phyloP scores from a whole-genome alignment of 2,329 filamentous ascomycete genomes.

The Aspergillus oerlinghausenensis region DNA sequence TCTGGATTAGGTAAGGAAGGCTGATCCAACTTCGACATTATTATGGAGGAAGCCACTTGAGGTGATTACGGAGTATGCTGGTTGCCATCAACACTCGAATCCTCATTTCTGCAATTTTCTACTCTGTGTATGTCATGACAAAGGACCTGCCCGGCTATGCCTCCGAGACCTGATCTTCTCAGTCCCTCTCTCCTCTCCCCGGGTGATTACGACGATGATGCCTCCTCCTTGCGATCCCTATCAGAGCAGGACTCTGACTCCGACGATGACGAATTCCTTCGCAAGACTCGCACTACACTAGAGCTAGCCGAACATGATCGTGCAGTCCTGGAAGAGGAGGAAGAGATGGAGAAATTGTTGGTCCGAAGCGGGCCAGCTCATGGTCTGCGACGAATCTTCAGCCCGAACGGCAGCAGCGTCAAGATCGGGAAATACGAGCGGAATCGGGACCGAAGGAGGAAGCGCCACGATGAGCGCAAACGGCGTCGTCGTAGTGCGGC shows the following conservation, averaged over 20 bases:
- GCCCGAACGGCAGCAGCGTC: slow-evolving; percentile 43
- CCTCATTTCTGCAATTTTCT: neutral
- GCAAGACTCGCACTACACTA: slow-evolving; percentile 61
- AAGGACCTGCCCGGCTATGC: slow-evolving; percentile 12
- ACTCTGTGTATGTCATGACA: neutral
- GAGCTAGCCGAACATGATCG: slow-evolving; percentile 68
- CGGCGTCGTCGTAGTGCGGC: slow-evolving; percentile 48
- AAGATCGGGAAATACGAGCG: slow-evolving; percentile 51
- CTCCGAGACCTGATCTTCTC: slow-evolving; percentile 20
- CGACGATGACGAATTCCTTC: slow-evolving; percentile 67
- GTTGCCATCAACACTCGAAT: neutral
- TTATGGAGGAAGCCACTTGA: neutral
- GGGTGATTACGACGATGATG: slow-evolving; percentile 63
- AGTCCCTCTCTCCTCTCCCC: slow-evolving; percentile 57
- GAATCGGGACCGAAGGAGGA: slow-evolving; percentile 46
- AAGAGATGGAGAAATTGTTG: slow-evolving; percentile 51
- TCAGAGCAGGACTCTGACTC: slow-evolving; percentile 69
- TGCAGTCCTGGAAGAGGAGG: slow-evolving; percentile 69
- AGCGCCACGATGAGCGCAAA: slow-evolving; percentile 35
- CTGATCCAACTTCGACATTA: neutral
- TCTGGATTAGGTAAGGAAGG: neutral
- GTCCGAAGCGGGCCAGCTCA: slow-evolving; percentile 36
- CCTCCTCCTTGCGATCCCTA: slow-evolving; percentile 58
- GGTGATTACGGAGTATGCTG: neutral
- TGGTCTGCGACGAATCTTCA: slow-evolving; percentile 39